Base-by-base conservation (phyloP, 495 filamentous ascomycete genomes). In the Aspergillus incahuasiensis region DNA sequence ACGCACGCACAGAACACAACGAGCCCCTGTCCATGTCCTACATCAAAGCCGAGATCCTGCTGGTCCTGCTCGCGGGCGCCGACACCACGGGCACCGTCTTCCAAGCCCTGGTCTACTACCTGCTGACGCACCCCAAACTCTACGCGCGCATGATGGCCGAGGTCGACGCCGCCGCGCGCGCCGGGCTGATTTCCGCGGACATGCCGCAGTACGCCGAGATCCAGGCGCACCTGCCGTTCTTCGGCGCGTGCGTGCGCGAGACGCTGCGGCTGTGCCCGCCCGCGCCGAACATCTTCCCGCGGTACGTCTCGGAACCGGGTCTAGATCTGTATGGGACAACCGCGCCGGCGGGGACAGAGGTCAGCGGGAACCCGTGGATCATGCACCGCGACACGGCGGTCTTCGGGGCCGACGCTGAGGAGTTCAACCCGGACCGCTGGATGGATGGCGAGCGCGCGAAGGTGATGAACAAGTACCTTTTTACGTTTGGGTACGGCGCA, bases 51-150 rank as follows among this genome's bases (percentile, higher is more conserved):
- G 82, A 83, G 64, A 75, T 80, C 19, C 63, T 83, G 2, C 67
- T 83, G 0, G 73, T 83, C 16, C 63, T 84, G 43, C 70, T 86
- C 9, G 85, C 84, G 2, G 84, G 83, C n/a, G 79, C 83, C 7
- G 86, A 90, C 56, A 86, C 85, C 11, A 83, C 79, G 0, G 79
- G 81, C 0, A 82, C 78, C 1, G 71, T 78, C 8, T 76, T 88
- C 61, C 75, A 75, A 44, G 76, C 74, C 1, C 71, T 82, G 39
- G 65, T 88, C 41, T 58, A 75, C 20, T 78, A 81, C 57, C 65
- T 88, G 20, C 59, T 86, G 12, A 68, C 67, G 6, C 69, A 76
- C 45, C 71, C 74, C 0, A 32, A 47, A 0, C 68, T 74, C 0
- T 86, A 85, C 62, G 62, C 70, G 6, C 75, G 70, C 39, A 73